Evolutionary conservation across 176 grass and related monocot genomes (phyloP), one percentile per base, ranked within the genome.

Genomic region (Rhynchospora breviuscula): DNA sequence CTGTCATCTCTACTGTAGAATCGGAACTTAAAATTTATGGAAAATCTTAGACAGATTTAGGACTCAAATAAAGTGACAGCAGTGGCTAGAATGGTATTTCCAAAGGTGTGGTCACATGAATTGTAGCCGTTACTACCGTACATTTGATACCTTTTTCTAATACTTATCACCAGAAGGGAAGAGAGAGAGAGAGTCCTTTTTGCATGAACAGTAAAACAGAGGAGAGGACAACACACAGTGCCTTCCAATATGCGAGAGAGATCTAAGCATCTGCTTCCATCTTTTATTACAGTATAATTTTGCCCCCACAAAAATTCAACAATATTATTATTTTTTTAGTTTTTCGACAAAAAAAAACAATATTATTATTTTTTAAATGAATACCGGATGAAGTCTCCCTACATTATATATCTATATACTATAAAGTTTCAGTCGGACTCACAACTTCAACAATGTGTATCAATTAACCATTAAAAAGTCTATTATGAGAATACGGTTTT

Each of bases 1-100:
- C 73, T 77, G 49, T 77, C 49, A 56, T 26, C 31, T 70, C 48
- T 77, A 77, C 73, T 77, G 49, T 77, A 21, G 73, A 77, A 31
- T 31, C 49, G 11, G 49, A 76, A 76, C 10, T 75, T 29, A 23
- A 45, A 7, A 53, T 53, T 7, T 53, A 76, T 76, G 48, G 53
- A 52, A 76, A 26, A 76, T 71, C 33, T 19, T 19, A 49, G 11
- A 53, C 51, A 75, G 47, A 75, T 75, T 31, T 33, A 56, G 23
- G 49, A 53, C 22, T 56, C 69, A 33, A 4, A 40, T 77, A 17
- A 56, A 56, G 7, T 25, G 73, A 77, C 49, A 77, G 73, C 51
- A 56, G 49, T 77, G 73, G 73, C 43, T 56, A 47, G 49, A 77
- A 77, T 21, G 52, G 31, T 56, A 56, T 56, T 75, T 77, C 51